Conservation (phyloP, 2,329 filamentous ascomycete genomes). For the Fusarium dlaminii region DNA sequence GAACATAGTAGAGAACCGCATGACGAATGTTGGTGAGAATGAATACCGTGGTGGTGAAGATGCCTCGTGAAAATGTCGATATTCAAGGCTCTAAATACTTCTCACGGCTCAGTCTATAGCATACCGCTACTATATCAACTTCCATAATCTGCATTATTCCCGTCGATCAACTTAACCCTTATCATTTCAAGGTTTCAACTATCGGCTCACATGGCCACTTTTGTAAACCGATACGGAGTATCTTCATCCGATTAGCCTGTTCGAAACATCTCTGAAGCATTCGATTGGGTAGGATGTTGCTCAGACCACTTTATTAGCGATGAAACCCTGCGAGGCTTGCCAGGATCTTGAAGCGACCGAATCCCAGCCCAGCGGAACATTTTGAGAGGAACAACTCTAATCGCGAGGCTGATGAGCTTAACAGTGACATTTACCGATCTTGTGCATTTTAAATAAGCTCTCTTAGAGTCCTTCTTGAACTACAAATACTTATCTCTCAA, state of each 20-base stretch:
- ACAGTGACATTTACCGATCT: too few relatives aligned
- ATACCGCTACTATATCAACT: neutral
- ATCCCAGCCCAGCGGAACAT: neutral
- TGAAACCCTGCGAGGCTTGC: neutral
- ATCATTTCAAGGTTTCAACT: conserved; percentile 14
- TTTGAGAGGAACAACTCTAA: neutral
- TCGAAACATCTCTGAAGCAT: neutral
- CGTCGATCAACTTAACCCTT: neutral
- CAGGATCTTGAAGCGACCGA: neutral
- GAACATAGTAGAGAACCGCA: conserved; percentile 48
- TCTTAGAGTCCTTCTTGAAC: too few relatives aligned
- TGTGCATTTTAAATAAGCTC: neutral
- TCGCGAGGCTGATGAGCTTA: neutral
- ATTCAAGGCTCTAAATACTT: neutral
- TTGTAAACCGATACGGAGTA: conserved; percentile 14
- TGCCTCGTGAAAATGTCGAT: neutral
- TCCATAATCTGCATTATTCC: conserved; percentile 7
- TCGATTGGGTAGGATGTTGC: conserved; percentile 1
- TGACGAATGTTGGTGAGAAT: conserved; percentile 11
- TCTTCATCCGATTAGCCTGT: neutral
- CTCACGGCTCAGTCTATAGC: neutral
- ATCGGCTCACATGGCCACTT: conserved; percentile 1
- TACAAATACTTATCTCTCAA: neutral
- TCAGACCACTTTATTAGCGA: neutral
- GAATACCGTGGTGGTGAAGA: neutral